Evolutionary conservation across 2,329 filamentous ascomycete species (phyloP), one percentile per base, ranked within the genome.

Genomic region (Calonectria fujianensis): DNA sequence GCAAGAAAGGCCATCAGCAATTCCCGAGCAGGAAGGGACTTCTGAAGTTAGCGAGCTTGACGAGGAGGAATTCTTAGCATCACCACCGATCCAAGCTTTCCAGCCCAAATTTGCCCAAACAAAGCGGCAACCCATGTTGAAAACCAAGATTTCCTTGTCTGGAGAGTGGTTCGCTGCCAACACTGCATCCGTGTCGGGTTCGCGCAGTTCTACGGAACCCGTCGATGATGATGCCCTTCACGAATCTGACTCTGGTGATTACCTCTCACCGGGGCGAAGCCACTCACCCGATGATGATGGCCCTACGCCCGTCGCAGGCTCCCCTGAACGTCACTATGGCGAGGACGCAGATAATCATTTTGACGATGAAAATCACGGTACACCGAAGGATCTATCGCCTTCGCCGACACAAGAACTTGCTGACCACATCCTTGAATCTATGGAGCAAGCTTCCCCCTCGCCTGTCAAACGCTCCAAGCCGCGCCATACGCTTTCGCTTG

Each of bases 401-500:
- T 80, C 78, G 4, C 76, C 78, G 0, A 88, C 88, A 0, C 88
- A 91, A 70, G 85, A 86, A n/a, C 80, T 89, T 74, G 90, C 90
- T 1, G 89, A 92, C 72, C 85, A 89, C 51, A 92, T 92, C 52
- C 82, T 92, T 6, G 87, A 88, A 16, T 90, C 89, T 0, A 89
- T 92, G 82, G 85, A 88, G 31, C 87, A 87, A 59, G 86, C 87
- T 0, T 92, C 91, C 2, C 91, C 91, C 0, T 93, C 91, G 0
- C 91, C 91, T 0, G 82, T 85, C 54, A 93, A 91, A 78, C 82
- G 81, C 18, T 48, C 77, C 2, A 89, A 87, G 72, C 85, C 86
- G 0, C 87, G 91, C 0, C 91, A 91, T 66, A 89, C 88, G 0
- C 84, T 93, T 11, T 93, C 93, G 0, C 89, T 97, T 0, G 90